phyloP scores from a whole-genome alignment of 202 grass and related monocot species.

The Setaria italica region DNA sequence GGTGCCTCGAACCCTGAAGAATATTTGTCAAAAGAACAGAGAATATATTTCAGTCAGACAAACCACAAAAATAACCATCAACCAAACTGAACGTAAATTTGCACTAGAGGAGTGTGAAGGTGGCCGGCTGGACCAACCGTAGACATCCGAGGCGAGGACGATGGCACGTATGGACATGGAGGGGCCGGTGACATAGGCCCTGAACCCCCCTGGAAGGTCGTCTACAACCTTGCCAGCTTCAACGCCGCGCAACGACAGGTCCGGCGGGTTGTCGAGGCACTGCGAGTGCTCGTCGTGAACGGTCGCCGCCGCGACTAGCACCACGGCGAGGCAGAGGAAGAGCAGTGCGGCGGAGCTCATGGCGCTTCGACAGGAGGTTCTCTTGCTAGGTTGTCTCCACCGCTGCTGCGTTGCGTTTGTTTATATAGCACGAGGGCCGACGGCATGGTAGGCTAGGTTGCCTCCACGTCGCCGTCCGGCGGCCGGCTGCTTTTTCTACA shows the following conservation, averaged over 20 bases:
- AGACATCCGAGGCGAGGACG: conserved; percentile 15
- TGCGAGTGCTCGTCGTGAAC: conserved; percentile 12
- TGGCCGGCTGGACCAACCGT: background rate
- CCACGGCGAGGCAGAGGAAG: conserved; percentile 21
- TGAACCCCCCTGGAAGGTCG: background rate
- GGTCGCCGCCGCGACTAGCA: background rate
- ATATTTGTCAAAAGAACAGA: background rate
- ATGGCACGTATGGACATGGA: background rate
- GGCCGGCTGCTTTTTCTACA: background rate
- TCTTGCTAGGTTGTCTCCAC: background rate
- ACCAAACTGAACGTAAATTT: background rate
- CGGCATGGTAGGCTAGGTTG: background rate
- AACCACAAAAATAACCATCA: background rate
- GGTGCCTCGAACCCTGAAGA: conserved; percentile 48
- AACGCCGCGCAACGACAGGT: background rate
- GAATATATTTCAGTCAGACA: background rate
- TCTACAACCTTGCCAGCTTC: conserved; percentile 15
- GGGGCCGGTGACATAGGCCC: background rate
- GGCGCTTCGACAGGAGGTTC: background rate
- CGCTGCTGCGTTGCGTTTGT: background rate
- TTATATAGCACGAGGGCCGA: background rate
- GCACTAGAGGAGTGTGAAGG: background rate
- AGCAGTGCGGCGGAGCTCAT: background rate
- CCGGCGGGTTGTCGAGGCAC: conserved; percentile 46
- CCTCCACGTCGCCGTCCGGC: background rate